These are phyloP conservation scores for Spirogloea muscicola DNA, from an alignment of 139 green algal genomes.

Conservation along the genomic window DNA sequence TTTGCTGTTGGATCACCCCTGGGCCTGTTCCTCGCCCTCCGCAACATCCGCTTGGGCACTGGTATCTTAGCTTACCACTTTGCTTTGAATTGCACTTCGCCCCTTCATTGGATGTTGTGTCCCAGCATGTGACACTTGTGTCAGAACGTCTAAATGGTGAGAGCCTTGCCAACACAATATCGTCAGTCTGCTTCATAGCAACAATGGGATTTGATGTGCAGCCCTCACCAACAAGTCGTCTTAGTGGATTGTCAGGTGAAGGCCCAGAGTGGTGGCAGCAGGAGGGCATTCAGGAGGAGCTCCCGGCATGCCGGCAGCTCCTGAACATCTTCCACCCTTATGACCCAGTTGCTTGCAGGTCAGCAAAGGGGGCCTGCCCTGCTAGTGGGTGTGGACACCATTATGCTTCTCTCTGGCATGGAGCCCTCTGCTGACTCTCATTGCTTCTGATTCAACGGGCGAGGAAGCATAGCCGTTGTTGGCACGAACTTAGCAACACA, in stretches of 20 bases:
- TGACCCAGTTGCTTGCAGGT: constrained; percentile 64
- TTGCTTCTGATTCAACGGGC: not conserved
- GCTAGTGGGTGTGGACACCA: not conserved
- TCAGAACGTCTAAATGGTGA: too few species aligned
- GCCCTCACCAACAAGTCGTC: too few species aligned
- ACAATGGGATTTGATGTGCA: too few species aligned
- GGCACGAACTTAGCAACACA: not conserved
- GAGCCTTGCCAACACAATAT: too few species aligned
- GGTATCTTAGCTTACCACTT: too few species aligned
- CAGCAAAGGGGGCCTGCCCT: constrained; percentile 1
- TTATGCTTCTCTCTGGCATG: not conserved
- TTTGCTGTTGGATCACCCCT: constrained; percentile 68
- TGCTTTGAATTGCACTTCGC: too few species aligned
- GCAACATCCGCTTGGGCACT: constrained; percentile 44
- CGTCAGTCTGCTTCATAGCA: too few species aligned
- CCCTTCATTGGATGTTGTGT: too few species aligned
- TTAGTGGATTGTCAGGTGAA: not conserved
- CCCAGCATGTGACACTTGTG: too few species aligned
- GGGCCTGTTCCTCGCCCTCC: constrained; percentile 66
- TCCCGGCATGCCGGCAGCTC: constrained; percentile 57
- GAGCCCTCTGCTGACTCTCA: not conserved
- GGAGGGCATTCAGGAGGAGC: constrained; percentile 31
- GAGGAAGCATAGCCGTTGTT: not conserved
- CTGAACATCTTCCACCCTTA: constrained; percentile 75
- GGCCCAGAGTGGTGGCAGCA: not conserved